These are phyloP conservation scores for Aspergillus pseudoterreus DNA, from an alignment of 2,329 filamentous ascomycete species.

Conservation along the genomic window DNA sequence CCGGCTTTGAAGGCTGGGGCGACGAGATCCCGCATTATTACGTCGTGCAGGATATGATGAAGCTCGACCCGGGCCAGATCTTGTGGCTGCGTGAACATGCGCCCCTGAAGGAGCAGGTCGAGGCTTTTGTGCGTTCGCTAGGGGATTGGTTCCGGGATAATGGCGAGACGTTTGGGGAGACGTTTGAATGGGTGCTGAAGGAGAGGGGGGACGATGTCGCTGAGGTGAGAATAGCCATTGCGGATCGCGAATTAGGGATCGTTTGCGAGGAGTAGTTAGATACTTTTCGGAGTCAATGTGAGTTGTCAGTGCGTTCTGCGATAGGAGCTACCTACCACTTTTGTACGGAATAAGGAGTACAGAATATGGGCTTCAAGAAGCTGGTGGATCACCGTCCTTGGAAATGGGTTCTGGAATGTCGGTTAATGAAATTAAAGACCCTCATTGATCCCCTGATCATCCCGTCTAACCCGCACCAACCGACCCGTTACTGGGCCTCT, in stretches of 20 bases:
- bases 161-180: conserved; percentile 60
- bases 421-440: background rate
- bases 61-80: conserved; percentile 59
- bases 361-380: too few relatives aligned
- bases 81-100: conserved; percentile 56
- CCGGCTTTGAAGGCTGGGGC: conserved; percentile 60
- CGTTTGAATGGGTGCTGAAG: conserved; percentile 53
- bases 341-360: background rate
- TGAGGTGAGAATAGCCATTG: conserved; percentile 33
- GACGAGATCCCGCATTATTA: conserved; percentile 63
- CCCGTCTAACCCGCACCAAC: background rate
- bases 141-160: conserved; percentile 63
- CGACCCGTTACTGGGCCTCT: background rate
- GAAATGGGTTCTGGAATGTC: conserved; percentile 2
- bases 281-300: background rate
- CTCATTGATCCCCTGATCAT: conserved; percentile 6
- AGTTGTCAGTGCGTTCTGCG: background rate
- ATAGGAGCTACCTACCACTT: too few relatives aligned
- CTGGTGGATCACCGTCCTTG: background rate
- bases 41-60: conserved; percentile 62
- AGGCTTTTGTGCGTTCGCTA: conserved; percentile 48
- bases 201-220: conserved; percentile 52
- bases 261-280: conserved; percentile 10
- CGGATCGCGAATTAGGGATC: conserved; percentile 30
- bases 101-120: conserved; percentile 55